Evolutionary conservation across 2,329 filamentous ascomycete species (phyloP), one percentile per base, ranked within the genome.

Genomic region (Colletotrichum sp.): DNA sequence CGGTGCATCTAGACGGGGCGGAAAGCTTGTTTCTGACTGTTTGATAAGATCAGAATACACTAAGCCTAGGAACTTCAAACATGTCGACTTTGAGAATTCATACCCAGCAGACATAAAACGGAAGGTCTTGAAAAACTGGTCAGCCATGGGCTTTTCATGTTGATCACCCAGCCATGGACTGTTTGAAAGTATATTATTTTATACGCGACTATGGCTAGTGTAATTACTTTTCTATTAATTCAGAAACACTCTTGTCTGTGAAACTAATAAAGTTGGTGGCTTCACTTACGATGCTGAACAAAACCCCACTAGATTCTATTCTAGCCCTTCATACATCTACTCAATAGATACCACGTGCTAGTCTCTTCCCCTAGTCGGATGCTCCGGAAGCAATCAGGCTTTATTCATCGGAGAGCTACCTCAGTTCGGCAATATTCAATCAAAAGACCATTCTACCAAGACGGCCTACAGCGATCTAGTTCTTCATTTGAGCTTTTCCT

Each of bases 1-100:
- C 6, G 66, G 55, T 18, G n/a, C 54, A 21, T 34, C 55, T 5
- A 27, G 31, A 12, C 9, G 75, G 54, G 86, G 85, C 0, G 86
- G 86, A 0, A 89, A 89, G 78, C 81, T 87, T 5, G 84, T 88
- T 38, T 85, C 82, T 2, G 84, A 88, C 79, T 83, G 82, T 9
- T 70, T 88, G 59, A 76, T 88, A 63, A 82, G 84, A 0, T 74
- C 74, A 3, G 86, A 87, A 69, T 88, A 87, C 76, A 84, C 78
- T 0, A 79, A 77, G 1, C 84, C 82, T 0, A 77, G 76, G 33
- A 77, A 79, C 58, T 84, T 81, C 78, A 76, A 78, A 62, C 75
- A 73, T 12, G 81, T 79, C 3, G 78, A 80, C 31, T 84, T 84
- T 67, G 77, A 82, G 67, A 69, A 78, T n/a, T 81, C 54, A 7